Evolutionary conservation across 208 protist genomes (phyloP).

Genomic region (Wallacemonas sp.): DNA sequence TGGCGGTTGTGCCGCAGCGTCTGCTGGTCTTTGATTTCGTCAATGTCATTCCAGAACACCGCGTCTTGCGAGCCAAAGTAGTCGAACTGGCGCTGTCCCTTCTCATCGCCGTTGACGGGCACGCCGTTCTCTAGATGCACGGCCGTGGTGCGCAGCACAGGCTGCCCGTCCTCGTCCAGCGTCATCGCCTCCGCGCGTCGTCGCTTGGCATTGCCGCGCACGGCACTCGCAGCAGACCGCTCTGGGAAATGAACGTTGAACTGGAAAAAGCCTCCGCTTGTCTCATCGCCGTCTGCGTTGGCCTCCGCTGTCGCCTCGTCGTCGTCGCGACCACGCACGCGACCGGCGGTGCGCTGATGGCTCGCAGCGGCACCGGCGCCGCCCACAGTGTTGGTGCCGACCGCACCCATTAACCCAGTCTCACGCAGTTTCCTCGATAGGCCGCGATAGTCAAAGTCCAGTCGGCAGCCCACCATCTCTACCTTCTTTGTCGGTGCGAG

Average conservation of each 20-base stretch:
- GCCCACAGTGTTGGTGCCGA: no score
- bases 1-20: slow-evolving; percentile 16
- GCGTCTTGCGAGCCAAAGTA: slow-evolving; percentile 66
- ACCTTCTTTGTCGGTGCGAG: slow-evolving; percentile 53
- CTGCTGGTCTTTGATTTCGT: slow-evolving; percentile 58
- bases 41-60: slow-evolving; percentile 74
- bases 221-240: background rate
- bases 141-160: slow-evolving; percentile 42
- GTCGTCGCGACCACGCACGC: slow-evolving; percentile 59
- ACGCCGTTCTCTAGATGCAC: slow-evolving; percentile 11
- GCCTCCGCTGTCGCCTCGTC: slow-evolving; percentile 9
- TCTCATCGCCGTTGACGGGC: background rate
- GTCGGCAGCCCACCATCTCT: slow-evolving; percentile 27
- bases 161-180: slow-evolving; percentile 28
- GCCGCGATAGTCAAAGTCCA: slow-evolving; percentile 33
- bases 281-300: background rate
- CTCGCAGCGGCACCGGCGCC: background rate
- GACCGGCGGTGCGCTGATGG: slow-evolving; percentile 37
- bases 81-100: slow-evolving; percentile 40
- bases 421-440: background rate
- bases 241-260: slow-evolving; percentile 35
- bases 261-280: slow-evolving; percentile 39
- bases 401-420: background rate
- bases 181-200: slow-evolving; percentile 43
- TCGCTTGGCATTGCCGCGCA: slow-evolving; percentile 24